Evolutionary conservation across 306 rosid genomes (phyloP), one percentile per base, ranked within the genome.

Genomic region (Medicago ruthenica): DNA sequence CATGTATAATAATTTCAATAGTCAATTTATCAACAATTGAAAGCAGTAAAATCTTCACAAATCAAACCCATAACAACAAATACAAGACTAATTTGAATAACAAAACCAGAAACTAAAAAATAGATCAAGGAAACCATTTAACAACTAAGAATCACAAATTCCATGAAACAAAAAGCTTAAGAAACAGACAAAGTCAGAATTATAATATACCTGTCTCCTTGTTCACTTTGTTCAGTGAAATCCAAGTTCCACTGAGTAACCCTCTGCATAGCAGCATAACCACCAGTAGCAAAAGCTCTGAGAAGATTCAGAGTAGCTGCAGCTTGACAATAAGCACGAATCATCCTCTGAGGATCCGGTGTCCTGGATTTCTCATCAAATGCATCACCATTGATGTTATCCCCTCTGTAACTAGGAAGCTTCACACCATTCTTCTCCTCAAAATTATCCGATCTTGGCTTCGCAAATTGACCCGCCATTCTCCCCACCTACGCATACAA

Each of bases 401-500:
- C 99, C 4, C 99, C 99, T 81, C 99, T 86, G 90, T 95, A 95
- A 82, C 99, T 95, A 6, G 99, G 99, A 54, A 95, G 87, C 90
- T 90, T 95, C 68, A 92, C 91, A 13, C 99, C 99, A 39, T 95
- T 15, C 73, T 87, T 87, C 93, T 89, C 99, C 84, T 95, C 99
- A n/a, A 92, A 95, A 5, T 81, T 1, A 0, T 95, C 99, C 44
- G 99, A 95, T 82, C 99, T 90, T 16, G 99, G 99, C 80, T 92
- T 95, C 6, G 98, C 98, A 78, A 95, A 95, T 71, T 95, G 98
- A 59, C 98, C 98, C 36, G 99, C 99, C 99, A 95, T 92, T 85
- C 99, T 85, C 9, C 99, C 99, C 53, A 95, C 97, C 99, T 95
- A 74, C 40, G 44, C 40, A 80, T 39, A 27, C 16, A 78, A 50